Evolutionary conservation across 2,329 filamentous ascomycete species (phyloP).

Genomic region (Grosmannia penicillata): DNA sequence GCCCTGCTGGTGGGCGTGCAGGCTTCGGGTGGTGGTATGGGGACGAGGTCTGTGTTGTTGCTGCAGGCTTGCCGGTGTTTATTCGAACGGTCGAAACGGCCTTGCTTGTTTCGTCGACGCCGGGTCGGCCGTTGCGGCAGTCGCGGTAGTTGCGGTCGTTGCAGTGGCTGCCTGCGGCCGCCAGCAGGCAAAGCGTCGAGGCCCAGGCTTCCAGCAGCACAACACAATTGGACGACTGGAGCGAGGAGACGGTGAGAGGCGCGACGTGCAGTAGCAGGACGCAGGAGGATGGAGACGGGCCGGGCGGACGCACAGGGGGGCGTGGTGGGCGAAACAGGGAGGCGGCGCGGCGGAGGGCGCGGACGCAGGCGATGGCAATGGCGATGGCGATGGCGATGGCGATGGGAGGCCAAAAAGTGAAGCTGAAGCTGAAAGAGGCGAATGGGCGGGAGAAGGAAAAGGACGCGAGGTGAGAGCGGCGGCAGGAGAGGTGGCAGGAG

Average conservation of each 20-base stretch:
- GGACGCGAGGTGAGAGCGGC: too few species aligned
- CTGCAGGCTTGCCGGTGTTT: background rate
- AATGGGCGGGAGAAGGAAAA: background rate
- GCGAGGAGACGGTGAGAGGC: background rate
- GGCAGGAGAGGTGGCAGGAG: too few species aligned
- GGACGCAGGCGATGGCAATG: too few species aligned
- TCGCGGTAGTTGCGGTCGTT: background rate
- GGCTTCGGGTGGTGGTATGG: background rate
- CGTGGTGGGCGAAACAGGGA: background rate
- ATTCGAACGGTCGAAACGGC: background rate
- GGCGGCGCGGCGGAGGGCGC: background rate
- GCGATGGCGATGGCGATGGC: too few species aligned
- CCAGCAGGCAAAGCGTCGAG: background rate
- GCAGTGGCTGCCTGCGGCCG: background rate
- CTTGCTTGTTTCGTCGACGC: too few species aligned
- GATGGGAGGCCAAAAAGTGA: too few species aligned
- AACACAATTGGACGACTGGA: slow-evolving; percentile 1
- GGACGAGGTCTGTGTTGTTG: background rate
- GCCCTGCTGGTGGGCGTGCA: background rate
- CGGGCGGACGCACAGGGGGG: background rate
- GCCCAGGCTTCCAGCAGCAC: too few species aligned
- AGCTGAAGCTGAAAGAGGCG: background rate
- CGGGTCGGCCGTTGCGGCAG: too few species aligned
- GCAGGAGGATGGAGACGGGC: slow-evolving; percentile 10
- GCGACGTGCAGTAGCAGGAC: slow-evolving; percentile 7